phyloP scores from a whole-genome alignment of 148 eudicot genomes.

The Vaccinium corymbosum region DNA sequence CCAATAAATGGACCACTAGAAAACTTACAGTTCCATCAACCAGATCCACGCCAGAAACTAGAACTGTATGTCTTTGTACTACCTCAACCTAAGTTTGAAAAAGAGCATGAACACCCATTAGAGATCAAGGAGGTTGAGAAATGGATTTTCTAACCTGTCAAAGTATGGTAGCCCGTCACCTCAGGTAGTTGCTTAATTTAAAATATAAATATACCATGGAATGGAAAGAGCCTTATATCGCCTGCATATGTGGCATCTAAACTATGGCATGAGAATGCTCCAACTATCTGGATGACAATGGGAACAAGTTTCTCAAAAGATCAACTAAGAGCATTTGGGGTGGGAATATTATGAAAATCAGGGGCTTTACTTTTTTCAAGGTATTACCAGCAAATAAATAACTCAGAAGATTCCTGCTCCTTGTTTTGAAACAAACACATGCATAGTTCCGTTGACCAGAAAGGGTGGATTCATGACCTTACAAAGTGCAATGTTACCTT shows the following conservation, averaged over 20 bases:
- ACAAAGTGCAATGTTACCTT: slow-evolving; percentile 39
- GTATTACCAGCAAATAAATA: neutral
- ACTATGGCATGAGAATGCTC: neutral
- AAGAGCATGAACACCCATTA: slow-evolving; percentile 8
- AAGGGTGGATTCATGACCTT: neutral
- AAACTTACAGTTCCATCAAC: slow-evolving; percentile 96
- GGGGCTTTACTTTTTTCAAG: neutral
- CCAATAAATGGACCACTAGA: neutral
- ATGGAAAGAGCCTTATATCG: too few species aligned
- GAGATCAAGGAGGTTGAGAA: slow-evolving; percentile 5
- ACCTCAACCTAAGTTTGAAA: slow-evolving; percentile 63
- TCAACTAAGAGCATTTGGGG: neutral
- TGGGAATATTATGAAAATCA: neutral
- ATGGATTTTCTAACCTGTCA: neutral
- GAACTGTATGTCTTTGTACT: slow-evolving; percentile 54
- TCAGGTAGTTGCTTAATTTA: neutral
- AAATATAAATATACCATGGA: neutral
- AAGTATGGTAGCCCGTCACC: neutral
- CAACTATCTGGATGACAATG: neutral
- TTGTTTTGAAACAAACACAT: neutral
- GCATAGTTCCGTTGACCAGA: neutral
- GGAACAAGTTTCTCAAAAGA: neutral
- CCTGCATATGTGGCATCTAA: neutral
- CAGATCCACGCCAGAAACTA: slow-evolving; percentile 90
- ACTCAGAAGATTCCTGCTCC: neutral